phyloP scores from a whole-genome alignment of 2,329 filamentous ascomycete genomes.

The Trichoderma sp. region DNA sequence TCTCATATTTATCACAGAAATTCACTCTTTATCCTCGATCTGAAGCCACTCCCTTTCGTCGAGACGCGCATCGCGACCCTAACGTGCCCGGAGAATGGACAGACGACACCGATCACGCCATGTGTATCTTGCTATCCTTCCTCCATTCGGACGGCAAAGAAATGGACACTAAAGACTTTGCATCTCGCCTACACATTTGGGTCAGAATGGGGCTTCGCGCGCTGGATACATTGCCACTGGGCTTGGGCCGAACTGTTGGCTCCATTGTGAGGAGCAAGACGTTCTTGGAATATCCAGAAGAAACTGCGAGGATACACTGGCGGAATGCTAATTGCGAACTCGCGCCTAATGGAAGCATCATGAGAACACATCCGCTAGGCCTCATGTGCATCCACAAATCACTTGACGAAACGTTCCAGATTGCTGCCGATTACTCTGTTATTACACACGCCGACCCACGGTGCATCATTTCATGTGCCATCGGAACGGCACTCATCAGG shows the following conservation, averaged over 20 bases:
- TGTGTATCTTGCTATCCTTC: constrained; percentile 51
- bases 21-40: constrained; percentile 43
- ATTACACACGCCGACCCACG: constrained; percentile 54
- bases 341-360: constrained; percentile 55
- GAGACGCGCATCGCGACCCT: constrained; percentile 48
- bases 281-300: constrained; percentile 44
- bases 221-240: constrained; percentile 49
- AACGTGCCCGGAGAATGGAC: constrained; percentile 50
- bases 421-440: constrained; percentile 44
- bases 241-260: constrained; percentile 50
- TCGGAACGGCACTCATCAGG: constrained; percentile 49
- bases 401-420: constrained; percentile 45
- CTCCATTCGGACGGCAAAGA: constrained; percentile 44
- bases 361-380: constrained; percentile 54
- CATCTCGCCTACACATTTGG: constrained; percentile 49
- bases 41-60: constrained; percentile 42
- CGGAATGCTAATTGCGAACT: constrained; percentile 38
- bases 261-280: constrained; percentile 42
- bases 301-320: constrained; percentile 45
- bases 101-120: constrained; percentile 56
- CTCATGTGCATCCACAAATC: constrained; percentile 46
- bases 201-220: constrained; percentile 48
- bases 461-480: constrained; percentile 51
- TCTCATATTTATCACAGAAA: constrained; percentile 39
- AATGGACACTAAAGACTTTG: constrained; percentile 44